Conservation (phyloP, 768 basidiomycete genomes). For the Gymnopilus junonius region DNA sequence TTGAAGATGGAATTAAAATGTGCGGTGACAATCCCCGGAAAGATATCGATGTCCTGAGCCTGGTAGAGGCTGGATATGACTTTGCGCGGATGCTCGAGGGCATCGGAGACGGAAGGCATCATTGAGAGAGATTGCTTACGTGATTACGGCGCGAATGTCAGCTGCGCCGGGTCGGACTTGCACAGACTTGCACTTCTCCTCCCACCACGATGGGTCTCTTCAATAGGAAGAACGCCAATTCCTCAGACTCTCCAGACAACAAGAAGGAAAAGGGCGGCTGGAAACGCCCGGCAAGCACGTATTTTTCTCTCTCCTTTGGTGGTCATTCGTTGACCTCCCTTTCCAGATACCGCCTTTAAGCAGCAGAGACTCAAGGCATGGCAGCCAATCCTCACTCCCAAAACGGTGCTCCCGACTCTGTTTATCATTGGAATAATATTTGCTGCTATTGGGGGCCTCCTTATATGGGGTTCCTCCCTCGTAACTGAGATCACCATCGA, state of each 20-base stretch:
- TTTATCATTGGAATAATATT: slow-evolving; percentile 96
- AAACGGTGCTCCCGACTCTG: slow-evolving; percentile 95
- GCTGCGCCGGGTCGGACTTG: slow-evolving; percentile 8
- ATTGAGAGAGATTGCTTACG: slow-evolving; percentile 29
- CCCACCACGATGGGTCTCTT: slow-evolving; percentile 56
- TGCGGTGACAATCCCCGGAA: slow-evolving; percentile 45
- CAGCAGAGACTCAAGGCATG: slow-evolving; percentile 99
- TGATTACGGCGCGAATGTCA: slow-evolving; percentile 26
- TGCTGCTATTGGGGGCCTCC: slow-evolving; percentile 92
- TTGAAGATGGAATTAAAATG: slow-evolving; percentile 53
- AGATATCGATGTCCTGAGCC: slow-evolving; percentile 31
- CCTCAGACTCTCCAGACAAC: slow-evolving; percentile 49
- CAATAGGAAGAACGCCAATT: slow-evolving; percentile 55
- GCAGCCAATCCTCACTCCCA: slow-evolving; percentile 99
- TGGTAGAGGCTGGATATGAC: slow-evolving; percentile 54
- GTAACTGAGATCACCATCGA: slow-evolving; percentile 95
- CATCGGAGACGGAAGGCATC: slow-evolving; percentile 56
- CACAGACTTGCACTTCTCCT: no score
- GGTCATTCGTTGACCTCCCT: slow-evolving; percentile 18
- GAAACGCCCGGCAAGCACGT: slow-evolving; percentile 79
- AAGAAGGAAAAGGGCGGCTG: slow-evolving; percentile 88
- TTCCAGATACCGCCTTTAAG: slow-evolving; percentile 94
- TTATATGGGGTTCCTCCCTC: slow-evolving; percentile 84
- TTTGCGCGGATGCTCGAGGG: slow-evolving; percentile 48
- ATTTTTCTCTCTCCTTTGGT: slow-evolving; percentile 16